Evolutionary conservation across 441 rosid genomes (phyloP).

Genomic region (Corymbia calophylla): DNA sequence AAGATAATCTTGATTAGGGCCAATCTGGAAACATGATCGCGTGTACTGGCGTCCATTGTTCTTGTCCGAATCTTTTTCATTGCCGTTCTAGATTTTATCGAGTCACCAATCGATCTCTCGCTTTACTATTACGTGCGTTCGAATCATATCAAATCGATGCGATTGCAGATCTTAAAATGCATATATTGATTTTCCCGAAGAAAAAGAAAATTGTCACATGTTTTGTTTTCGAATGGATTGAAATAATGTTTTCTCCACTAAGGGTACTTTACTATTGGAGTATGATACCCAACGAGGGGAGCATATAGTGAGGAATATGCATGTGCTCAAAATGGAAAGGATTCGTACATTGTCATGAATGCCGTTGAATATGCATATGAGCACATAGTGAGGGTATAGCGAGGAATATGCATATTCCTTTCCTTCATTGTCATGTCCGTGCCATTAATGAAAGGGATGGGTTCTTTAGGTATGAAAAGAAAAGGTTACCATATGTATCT

Average conservation of each 20-base stretch:
- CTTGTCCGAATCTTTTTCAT: neutral
- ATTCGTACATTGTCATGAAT: neutral
- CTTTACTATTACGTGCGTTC: rapidly evolving
- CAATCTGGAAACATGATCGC: neutral
- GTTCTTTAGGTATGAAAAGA: neutral
- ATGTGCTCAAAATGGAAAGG: neutral
- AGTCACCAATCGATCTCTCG: neutral
- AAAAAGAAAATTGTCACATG: neutral
- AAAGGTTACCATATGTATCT: neutral
- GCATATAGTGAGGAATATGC: neutral
- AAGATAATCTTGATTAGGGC: neutral
- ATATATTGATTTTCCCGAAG: neutral
- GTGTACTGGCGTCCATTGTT: neutral
- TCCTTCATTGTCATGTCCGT: neutral
- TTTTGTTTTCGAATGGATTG: neutral
- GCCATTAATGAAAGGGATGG: neutral
- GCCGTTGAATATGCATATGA: neutral
- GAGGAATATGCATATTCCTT: neutral
- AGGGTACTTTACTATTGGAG: neutral
- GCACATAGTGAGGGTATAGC: neutral
- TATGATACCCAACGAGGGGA: neutral
- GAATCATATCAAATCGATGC: neutral
- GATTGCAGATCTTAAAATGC: neutral
- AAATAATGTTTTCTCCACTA: neutral
- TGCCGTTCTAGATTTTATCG: too few species aligned